Base-by-base conservation (phyloP, 164 flowering plant species). In the Stephania yunnanensis region DNA sequence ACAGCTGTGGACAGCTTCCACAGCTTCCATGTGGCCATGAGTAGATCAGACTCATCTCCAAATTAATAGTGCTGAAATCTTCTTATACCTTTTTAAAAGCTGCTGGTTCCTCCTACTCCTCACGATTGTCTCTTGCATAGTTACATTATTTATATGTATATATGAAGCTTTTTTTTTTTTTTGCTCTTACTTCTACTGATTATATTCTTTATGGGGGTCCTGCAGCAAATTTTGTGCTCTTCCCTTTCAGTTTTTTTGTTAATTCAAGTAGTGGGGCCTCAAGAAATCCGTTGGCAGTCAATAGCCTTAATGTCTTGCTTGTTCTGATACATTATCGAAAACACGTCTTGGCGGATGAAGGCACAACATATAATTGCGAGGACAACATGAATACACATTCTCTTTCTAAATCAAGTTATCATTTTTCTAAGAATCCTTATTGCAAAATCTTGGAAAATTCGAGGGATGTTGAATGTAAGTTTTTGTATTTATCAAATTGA, bases 381-480 rank as follows among this genome's bases (percentile, higher is more conserved):
- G 80, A 84, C 48, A 71, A 42, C 79, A 81, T 81, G 53, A 79
- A 76, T 71, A 79, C 86, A 65, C 92, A 88, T 81, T 78, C 89
- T 75, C 73, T 83, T 69, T 71, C 77, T 52, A 92, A 86, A 80
- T 87, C 80, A 67, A 84, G 72, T 70, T 74, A 86, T 30, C 72
- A 79, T 75, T 92, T 93, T 80, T 79, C 81, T 36, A 92, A 83
- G 31, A 96, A 96, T 69, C 93, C 97, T 64, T 96, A 83, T 77
- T 81, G 83, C 89, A 90, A 85, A 82, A 89, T 95, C 68, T 81
- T 96, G 71, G 93, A 87, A 81, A 92, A 86, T 88, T 94, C 93
- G 45, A 84, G 87, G 75, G 97, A 96, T 83, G 79, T 90, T 78
- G 97, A 96, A 84, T 90, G 99, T 95, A 80, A 87, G 91, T 76